These are phyloP conservation scores for Wickerhamiella infanticola DNA, from an alignment of 1,139 yeast species.

Conservation along the genomic window DNA sequence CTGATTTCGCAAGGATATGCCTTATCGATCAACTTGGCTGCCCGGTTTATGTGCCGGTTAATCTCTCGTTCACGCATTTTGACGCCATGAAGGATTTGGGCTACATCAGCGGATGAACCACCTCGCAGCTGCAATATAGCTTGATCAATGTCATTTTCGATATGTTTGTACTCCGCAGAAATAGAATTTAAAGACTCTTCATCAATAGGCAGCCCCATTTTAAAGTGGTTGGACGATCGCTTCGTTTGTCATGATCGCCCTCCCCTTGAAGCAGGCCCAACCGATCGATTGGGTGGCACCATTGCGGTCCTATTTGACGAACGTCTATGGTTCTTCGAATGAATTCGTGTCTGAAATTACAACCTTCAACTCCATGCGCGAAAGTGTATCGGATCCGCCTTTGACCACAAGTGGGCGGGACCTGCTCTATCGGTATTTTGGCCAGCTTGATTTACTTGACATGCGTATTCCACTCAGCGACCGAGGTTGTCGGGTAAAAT, in stretches of 20 bases:
- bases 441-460: constrained; percentile 68
- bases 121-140: background rate
- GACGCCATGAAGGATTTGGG: background rate
- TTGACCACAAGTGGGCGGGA: constrained; percentile 29
- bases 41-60: background rate
- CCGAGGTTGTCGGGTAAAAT: constrained; percentile 42
- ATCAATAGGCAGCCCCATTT: too few relatives aligned
- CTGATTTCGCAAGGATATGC: background rate
- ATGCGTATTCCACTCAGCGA: constrained; percentile 54
- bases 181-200: too few relatives aligned
- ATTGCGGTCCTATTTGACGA: constrained; percentile 40
- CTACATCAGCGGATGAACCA: background rate
- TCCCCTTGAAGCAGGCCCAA: constrained; percentile 41
- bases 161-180: background rate
- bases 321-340: constrained; percentile 47
- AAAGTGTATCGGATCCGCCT: constrained; percentile 40
- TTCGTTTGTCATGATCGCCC: constrained; percentile 19
- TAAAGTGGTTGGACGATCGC: too few relatives aligned
- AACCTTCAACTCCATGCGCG: constrained; percentile 44
- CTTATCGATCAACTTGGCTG: background rate
- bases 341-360: constrained; percentile 44
- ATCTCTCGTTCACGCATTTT: background rate
- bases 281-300: constrained; percentile 54
- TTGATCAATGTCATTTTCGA: background rate
- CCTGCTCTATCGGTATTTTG: constrained; percentile 55